These are phyloP conservation scores for Aspergillus neotritici DNA, from an alignment of 2,329 filamentous ascomycete species.

Conservation along the genomic window DNA sequence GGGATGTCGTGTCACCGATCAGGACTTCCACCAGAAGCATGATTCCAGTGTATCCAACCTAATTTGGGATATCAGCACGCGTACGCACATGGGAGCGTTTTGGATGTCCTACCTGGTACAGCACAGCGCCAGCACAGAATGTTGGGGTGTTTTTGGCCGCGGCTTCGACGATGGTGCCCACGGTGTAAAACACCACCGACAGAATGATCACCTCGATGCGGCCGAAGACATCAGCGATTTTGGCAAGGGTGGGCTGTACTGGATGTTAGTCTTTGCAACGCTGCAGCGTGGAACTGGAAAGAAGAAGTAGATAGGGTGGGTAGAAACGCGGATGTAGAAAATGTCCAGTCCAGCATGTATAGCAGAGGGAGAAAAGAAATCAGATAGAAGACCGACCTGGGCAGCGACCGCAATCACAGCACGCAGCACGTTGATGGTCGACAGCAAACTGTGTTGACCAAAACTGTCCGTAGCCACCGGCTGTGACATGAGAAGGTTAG, in stretches of 20 bases:
- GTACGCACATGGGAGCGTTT: neutral
- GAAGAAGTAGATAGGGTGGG: no score
- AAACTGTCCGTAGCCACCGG: conserved; percentile 52
- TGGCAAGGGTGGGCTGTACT: conserved; percentile 52
- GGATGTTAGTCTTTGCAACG: neutral
- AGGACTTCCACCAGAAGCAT: conserved; percentile 60
- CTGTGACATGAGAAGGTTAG: conserved; percentile 24
- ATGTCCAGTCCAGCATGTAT: neutral
- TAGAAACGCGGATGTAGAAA: no score
- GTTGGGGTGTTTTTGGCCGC: conserved; percentile 44
- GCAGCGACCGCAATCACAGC: conserved; percentile 56
- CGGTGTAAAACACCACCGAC: conserved; percentile 53
- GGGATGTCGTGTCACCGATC: conserved; percentile 59
- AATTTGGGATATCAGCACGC: conserved; percentile 13
- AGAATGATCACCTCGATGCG: conserved; percentile 54
- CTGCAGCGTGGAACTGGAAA: no score
- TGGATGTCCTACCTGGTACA: conserved; percentile 45
- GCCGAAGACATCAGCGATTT: conserved; percentile 59
- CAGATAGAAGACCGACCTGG: conserved; percentile 28
- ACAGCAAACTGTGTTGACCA: conserved; percentile 50
- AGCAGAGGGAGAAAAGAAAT: neutral
- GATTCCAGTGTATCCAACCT: conserved; percentile 58
- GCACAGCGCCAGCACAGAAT: conserved; percentile 54
- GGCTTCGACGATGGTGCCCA: conserved; percentile 54
- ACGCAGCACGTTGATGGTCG: conserved; percentile 55